Evolutionary conservation across 495 filamentous ascomycete species (phyloP).

Genomic region (Cudoniella acicularis): DNA sequence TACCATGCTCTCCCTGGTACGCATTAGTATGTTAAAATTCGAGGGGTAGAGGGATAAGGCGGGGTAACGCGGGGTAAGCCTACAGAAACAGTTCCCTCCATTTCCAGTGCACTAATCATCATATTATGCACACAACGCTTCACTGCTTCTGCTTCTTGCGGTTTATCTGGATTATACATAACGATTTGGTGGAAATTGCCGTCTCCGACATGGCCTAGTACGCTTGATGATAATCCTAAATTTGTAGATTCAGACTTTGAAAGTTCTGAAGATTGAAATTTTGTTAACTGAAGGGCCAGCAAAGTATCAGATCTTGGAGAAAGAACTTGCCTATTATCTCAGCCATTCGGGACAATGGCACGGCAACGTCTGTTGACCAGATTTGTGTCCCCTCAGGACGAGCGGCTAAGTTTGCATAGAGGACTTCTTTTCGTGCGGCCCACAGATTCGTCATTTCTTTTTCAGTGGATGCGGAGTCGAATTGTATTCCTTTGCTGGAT

Average conservation of each 20-base stretch:
- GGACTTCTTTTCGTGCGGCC: slow-evolving; percentile 69
- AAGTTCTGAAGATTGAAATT: slow-evolving; percentile 46
- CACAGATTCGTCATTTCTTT: slow-evolving; percentile 66
- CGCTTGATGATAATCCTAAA: slow-evolving; percentile 75
- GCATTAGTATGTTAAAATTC: not conserved
- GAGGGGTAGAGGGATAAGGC: too few species aligned
- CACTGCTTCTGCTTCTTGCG: slow-evolving; percentile 62
- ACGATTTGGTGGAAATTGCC: slow-evolving; percentile 91
- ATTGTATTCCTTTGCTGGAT: slow-evolving; percentile 55
- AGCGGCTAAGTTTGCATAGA: slow-evolving; percentile 71
- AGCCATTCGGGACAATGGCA: slow-evolving; percentile 77
- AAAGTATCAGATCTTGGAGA: too few species aligned
- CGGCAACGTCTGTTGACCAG: slow-evolving; percentile 80
- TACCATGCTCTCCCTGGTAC: slow-evolving; percentile 72
- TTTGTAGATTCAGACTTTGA: slow-evolving; percentile 83
- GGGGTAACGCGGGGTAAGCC: slow-evolving; percentile 1
- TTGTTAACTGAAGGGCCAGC: too few species aligned
- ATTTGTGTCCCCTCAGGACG: slow-evolving; percentile 54
- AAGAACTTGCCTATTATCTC: slow-evolving; percentile 77
- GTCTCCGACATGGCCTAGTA: slow-evolving; percentile 76
- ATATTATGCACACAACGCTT: slow-evolving; percentile 77
- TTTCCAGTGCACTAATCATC: slow-evolving; percentile 79
- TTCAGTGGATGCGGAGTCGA: slow-evolving; percentile 65
- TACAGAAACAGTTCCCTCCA: slow-evolving; percentile 88
- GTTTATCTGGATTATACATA: slow-evolving; percentile 71